Percentiles rank a stretch among this genome's conserved stretches.
These are phyloP conservation scores for Mangifera indica DNA, from an alignment of 345 rosid genomes.

Conservation along the genomic window DNA sequence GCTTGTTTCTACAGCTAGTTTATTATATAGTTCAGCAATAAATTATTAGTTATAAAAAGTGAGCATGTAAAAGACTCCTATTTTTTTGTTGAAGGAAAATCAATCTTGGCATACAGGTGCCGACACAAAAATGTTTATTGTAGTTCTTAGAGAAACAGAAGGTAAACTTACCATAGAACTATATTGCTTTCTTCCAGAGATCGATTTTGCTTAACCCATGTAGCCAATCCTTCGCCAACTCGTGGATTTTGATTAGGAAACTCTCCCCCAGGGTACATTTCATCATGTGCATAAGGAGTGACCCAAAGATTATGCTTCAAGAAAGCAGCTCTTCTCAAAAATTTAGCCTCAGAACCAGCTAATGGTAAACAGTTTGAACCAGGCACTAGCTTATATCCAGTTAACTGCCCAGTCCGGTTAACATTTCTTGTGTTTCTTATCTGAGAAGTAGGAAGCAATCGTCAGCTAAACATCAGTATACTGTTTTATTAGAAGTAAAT, in stretches of 20 bases:
- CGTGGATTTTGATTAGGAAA: constrained; percentile 81
- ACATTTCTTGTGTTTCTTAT: constrained; percentile 73
- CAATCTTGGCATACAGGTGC: background rate
- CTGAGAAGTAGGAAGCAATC: constrained; percentile 26
- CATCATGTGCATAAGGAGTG: constrained; percentile 53
- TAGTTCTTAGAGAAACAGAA: background rate
- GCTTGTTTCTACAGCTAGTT: background rate
- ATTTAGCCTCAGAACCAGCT: constrained; percentile 68
- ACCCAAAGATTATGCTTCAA: constrained; percentile 78
- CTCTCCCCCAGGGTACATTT: constrained; percentile 75
- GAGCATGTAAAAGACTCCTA: background rate
- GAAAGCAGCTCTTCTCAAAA: constrained; percentile 68
- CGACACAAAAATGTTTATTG: background rate
- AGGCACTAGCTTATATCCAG: constrained; percentile 68
- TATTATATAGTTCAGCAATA: too few relatives aligned
- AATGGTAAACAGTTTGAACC: constrained; percentile 73
- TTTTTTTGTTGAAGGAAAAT: background rate
- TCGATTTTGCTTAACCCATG: constrained; percentile 73
- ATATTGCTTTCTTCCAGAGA: constrained; percentile 65
- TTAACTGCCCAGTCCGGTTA: constrained; percentile 68
- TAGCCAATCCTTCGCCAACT: constrained; percentile 66
- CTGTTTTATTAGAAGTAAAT: background rate
- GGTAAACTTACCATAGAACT: constrained; percentile 58
- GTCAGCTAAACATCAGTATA: background rate
- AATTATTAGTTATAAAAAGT: background rate